Base-by-base conservation (phyloP, 306 rosid species). In the Lablab purpureus region DNA sequence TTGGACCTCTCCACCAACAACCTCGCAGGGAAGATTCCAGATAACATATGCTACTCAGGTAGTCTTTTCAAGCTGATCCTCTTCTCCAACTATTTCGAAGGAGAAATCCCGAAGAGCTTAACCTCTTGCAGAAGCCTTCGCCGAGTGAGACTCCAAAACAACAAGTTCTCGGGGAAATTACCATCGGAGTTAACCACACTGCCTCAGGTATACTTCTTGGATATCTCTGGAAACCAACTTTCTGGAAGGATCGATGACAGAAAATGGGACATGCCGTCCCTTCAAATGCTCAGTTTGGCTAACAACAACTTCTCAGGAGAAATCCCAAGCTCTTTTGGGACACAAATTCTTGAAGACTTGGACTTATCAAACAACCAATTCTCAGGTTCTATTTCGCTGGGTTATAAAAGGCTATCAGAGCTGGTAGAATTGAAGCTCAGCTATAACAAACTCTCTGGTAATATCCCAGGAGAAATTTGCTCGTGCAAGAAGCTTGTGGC, bases 91-190 rank as follows among this genome's bases (percentile, higher is more conserved):
- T 81, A 83, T 34, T 88, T 96, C 5, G 40, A 47, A 18, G 99
- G 99, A 0, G 77, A 52, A 66, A 83, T 96, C 43, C 94, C 98
- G 1, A 40, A 19, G 19, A 77, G 84, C 15, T 49, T 96, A 85
- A 65, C 76, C 59, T 68, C 89, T 37, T 96, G 99, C 83, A 82
- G 41, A 84, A 96, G 90, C 81, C 55, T 96, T 25, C 74, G 71
- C 10, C 76, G 99, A 59, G 94, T 96, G 63, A 88, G 99, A 15
- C 88, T 96, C 49, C 99, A 96, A 55, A 84, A 91, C 88, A 96
- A 96, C 84, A 63, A 76, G 1, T 69, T 96, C 11, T 91, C 92
- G 6, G 99, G 99, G 0, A 82, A 87, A 30, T 13, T 96, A 11
- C 60, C 87, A 6, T 1, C 78, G 0, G 89, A 75, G 19, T 77